Evolutionary conservation across 2,329 filamentous ascomycete genomes (phyloP), one percentile per base, ranked within the genome.

Genomic region (Pleurostoma richardsiae): DNA sequence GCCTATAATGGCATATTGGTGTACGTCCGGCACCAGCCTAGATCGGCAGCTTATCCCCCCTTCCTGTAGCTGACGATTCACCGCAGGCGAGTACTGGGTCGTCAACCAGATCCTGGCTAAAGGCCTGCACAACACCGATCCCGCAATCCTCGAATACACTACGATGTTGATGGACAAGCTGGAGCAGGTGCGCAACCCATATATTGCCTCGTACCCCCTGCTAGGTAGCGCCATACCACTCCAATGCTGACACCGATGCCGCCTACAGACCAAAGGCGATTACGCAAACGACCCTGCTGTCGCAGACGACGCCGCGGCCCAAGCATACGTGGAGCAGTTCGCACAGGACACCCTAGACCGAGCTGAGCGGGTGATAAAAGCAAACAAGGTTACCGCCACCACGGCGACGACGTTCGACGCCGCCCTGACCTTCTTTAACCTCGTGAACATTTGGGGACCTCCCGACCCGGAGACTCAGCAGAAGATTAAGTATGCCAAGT

Each of bases 401-500:
- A 99, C 94, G 0, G 90, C 89, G 49, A 90, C 95, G 61, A 97
- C 91, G 0, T 95, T 97, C 56, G 86, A 91, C 61, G 94, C 95
- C 2, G 89, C 94, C 0, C 85, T 89, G 0, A 95, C 90, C 0
- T 97, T 99, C 65, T 83, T 97, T 59, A 90, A 96, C 55, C 75
- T 97, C 4, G 79, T 89, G 47, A 85, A 85, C 53, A 86, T 96
- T 58, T 99, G 92, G 90, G 85, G 83, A 5, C 68, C 80, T 0
- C 71, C 85, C 8, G 88, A 95, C 31, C 69, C 79, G 1, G 90
- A 97, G 59, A 82, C 85, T 26, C 76, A 83, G 38, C 81, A 90
- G 46, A 97, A 96, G 73, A 90, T 92, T 68, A 96, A 95, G 65
- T 99, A 89, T 63, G 90, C 92, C 39, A 99, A 97, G 67, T 99